Conservation (phyloP, 441 rosid genomes). For the Euphorbia celastroides region DNA sequence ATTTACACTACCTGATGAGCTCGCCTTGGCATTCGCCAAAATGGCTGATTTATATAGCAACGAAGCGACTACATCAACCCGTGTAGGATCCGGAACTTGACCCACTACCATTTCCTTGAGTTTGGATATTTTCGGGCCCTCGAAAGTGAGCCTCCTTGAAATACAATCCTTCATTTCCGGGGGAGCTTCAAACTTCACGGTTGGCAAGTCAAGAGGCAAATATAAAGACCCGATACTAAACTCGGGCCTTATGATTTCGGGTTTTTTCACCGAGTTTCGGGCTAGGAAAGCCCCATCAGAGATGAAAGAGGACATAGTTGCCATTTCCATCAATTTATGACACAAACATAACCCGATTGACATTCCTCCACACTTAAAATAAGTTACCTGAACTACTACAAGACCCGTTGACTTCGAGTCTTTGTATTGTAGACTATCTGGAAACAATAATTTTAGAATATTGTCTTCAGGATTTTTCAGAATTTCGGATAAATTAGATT, state of each 20-base stretch:
- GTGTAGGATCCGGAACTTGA: not conserved
- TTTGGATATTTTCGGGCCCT: constrained; percentile 6
- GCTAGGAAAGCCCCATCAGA: constrained; percentile 19
- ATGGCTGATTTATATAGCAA: not conserved
- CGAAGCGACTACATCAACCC: not conserved
- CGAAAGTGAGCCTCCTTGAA: constrained; percentile 25
- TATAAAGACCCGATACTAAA: constrained; percentile 20
- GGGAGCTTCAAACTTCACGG: not conserved
- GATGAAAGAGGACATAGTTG: constrained; percentile 14
- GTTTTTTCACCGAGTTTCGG: not conserved
- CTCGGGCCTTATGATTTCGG: not conserved
- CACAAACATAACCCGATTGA: constrained; percentile 22
- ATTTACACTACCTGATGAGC: not conserved
- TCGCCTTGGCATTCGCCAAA: not conserved
- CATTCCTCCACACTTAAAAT: constrained; percentile 24
- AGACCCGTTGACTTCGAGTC: not conserved
- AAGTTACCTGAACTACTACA: constrained; percentile 22
- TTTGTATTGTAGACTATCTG: not conserved
- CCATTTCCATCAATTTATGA: constrained; percentile 22
- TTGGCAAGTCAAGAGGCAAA: constrained; percentile 5
- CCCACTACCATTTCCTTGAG: constrained; percentile 15
- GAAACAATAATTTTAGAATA: not conserved
- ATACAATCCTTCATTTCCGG: not conserved
- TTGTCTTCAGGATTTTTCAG: constrained; percentile 7
- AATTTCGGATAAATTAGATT: not conserved